Conservation (phyloP, 768 basidiomycete species). For the Suillus subalutaceus region DNA sequence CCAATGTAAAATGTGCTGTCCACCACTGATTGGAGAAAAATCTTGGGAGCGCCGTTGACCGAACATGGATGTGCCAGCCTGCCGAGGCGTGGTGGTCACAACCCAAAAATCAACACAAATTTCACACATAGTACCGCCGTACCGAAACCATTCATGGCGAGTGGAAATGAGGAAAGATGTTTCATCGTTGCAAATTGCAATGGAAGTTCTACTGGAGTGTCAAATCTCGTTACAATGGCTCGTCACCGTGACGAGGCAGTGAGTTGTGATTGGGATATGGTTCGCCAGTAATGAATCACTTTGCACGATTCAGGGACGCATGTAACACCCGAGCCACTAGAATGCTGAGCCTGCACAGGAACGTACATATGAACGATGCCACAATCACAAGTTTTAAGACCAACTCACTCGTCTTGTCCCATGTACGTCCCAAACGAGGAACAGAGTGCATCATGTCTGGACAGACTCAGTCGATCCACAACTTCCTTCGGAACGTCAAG, state of each 20-base stretch:
- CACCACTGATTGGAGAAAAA: background rate
- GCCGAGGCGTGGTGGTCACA: background rate
- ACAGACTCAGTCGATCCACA: background rate
- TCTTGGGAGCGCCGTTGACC: background rate
- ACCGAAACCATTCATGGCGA: no score
- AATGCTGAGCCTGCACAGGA: background rate
- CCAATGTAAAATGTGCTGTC: background rate
- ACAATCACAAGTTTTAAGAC: background rate
- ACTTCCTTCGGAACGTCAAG: no score
- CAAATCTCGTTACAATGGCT: no score
- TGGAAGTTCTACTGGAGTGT: no score
- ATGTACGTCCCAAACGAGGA: background rate
- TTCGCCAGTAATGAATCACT: background rate
- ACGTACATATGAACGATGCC: background rate
- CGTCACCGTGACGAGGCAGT: no score
- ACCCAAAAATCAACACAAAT: no score
- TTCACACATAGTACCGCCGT: no score
- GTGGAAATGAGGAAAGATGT: no score
- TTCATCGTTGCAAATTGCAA: no score
- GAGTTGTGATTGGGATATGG: background rate
- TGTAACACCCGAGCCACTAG: background rate
- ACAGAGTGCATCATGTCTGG: no score
- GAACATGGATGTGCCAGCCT: constrained; percentile 2
- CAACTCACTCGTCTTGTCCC: background rate
- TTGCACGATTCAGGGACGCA: background rate